A percentile compares a stretch with the other conserved stretches of the same genome.
Conservation (phyloP, 768 basidiomycete species). For the Trametes gibbosa region DNA sequence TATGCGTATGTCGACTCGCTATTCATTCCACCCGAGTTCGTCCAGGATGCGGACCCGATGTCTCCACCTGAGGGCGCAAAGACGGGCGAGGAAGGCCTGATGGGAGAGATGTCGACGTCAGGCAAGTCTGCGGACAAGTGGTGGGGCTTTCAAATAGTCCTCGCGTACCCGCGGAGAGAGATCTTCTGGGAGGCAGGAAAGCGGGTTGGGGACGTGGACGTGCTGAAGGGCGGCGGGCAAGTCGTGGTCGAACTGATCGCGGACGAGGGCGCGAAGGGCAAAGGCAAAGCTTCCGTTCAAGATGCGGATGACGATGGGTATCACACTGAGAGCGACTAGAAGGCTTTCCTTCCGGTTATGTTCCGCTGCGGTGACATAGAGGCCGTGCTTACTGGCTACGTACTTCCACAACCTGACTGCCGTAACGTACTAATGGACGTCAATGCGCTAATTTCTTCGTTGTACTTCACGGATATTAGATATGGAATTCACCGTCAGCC, state of each 20-base stretch:
- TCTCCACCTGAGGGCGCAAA: slow-evolving; percentile 37
- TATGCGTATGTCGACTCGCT: slow-evolving; percentile 74
- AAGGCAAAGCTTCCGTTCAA: slow-evolving; percentile 17
- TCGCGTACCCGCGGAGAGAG: slow-evolving; percentile 68
- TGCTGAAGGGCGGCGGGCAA: slow-evolving; percentile 60
- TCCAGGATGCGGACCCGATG: slow-evolving; percentile 40
- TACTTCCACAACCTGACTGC: neutral
- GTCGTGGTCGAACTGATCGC: slow-evolving; percentile 56
- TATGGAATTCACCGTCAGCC: no score
- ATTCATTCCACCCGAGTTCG: slow-evolving; percentile 43
- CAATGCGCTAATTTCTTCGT: neutral
- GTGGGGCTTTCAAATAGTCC: slow-evolving; percentile 73
- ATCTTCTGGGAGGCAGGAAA: slow-evolving; percentile 46
- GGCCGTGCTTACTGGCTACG: neutral
- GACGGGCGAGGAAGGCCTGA: slow-evolving; percentile 33
- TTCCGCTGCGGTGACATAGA: neutral
- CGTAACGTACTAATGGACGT: neutral
- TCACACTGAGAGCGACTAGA: slow-evolving; percentile 18
- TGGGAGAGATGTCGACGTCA: slow-evolving; percentile 33
- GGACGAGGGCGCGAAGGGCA: slow-evolving; percentile 20
- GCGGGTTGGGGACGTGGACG: slow-evolving; percentile 45
- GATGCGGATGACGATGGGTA: slow-evolving; percentile 24
- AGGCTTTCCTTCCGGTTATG: neutral
- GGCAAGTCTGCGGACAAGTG: slow-evolving; percentile 39
- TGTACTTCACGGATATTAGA: neutral